A percentile compares a stretch with the other conserved stretches of the same genome.
These are phyloP conservation scores for Colletotrichum sublineola DNA, from an alignment of 2,329 filamentous ascomycete genomes.

Conservation along the genomic window DNA sequence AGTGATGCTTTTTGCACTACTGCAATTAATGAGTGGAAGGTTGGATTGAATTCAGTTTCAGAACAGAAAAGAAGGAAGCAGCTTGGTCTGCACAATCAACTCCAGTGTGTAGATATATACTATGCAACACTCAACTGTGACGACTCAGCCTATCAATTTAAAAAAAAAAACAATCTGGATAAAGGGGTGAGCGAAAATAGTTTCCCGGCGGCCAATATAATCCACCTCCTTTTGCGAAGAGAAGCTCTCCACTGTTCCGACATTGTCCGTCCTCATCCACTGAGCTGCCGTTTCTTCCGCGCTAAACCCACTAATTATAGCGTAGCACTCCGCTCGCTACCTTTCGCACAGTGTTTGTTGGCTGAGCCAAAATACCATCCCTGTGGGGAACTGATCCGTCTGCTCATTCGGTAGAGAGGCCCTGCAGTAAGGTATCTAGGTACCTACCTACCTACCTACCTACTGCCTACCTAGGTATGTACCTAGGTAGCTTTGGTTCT, in stretches of 20 bases:
- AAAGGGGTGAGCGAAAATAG: constrained; percentile 15
- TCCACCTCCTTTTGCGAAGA: constrained; percentile 35
- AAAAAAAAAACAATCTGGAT: not conserved
- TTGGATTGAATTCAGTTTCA: not conserved
- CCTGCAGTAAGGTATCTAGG: not conserved
- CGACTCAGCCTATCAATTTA: not conserved
- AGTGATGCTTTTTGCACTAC: constrained; percentile 22
- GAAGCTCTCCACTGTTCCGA: constrained; percentile 38
- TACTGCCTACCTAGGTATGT: too few species aligned
- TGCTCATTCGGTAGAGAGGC: constrained; percentile 9
- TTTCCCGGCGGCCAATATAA: constrained; percentile 18
- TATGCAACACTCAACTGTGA: not conserved
- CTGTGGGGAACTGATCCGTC: constrained; percentile 27
- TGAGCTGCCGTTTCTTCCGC: constrained; percentile 20
- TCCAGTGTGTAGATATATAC: not conserved
- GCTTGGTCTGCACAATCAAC: not conserved
- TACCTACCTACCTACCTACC: constrained; percentile 1
- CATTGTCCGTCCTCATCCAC: constrained; percentile 33
- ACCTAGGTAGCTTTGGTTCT: constrained; percentile 12
- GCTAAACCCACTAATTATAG: not conserved
- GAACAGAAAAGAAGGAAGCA: not conserved
- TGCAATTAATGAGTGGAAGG: not conserved
- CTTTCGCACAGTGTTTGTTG: constrained; percentile 23
- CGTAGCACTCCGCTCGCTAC: not conserved
- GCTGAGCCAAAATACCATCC: not conserved